Percentiles rank a stretch among this genome's conserved stretches.
These are phyloP conservation scores for Rosa rugosa DNA, from an alignment of 306 rosid species.

Conservation along the genomic window DNA sequence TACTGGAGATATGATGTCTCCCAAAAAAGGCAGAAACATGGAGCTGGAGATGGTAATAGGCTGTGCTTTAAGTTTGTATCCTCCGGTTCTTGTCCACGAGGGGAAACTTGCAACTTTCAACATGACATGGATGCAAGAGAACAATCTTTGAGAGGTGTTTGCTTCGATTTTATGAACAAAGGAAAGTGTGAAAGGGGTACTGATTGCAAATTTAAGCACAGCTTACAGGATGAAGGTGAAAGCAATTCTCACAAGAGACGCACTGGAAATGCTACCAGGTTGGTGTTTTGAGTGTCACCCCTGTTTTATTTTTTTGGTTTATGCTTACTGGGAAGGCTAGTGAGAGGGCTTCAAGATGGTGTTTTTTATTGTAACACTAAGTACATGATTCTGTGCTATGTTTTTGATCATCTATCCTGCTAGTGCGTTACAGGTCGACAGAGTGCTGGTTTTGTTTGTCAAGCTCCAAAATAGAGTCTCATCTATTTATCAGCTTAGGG, in stretches of 20 bases:
- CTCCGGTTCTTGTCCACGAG: slow-evolving; percentile 86
- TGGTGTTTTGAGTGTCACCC: slow-evolving; percentile 2
- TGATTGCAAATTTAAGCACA: slow-evolving; percentile 82
- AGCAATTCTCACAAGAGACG: slow-evolving; percentile 41
- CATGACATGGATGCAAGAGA: slow-evolving; percentile 82
- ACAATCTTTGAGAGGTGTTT: slow-evolving; percentile 79
- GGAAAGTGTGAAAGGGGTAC: slow-evolving; percentile 93
- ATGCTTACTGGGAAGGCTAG: background rate
- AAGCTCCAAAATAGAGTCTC: slow-evolving; percentile 80
- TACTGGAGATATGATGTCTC: slow-evolving; percentile 96
- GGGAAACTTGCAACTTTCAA: slow-evolving; percentile 75
- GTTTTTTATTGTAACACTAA: background rate
- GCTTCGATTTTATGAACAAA: slow-evolving; percentile 86
- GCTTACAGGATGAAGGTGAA: slow-evolving; percentile 69
- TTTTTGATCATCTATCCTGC: too few species aligned
- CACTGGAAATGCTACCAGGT: slow-evolving; percentile 66
- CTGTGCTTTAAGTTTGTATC: slow-evolving; percentile 85
- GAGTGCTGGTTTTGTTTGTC: slow-evolving; percentile 99
- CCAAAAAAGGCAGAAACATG: slow-evolving; percentile 67
- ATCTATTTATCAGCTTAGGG: slow-evolving; percentile 77
- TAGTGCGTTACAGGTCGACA: slow-evolving; percentile 63
- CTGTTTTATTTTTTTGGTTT: background rate
- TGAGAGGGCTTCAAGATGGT: background rate
- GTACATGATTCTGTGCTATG: background rate
- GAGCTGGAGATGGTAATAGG: slow-evolving; percentile 57